These are phyloP conservation scores for Cyberlindnera amylophila DNA, from an alignment of 805 yeast genomes.

Conservation along the genomic window DNA sequence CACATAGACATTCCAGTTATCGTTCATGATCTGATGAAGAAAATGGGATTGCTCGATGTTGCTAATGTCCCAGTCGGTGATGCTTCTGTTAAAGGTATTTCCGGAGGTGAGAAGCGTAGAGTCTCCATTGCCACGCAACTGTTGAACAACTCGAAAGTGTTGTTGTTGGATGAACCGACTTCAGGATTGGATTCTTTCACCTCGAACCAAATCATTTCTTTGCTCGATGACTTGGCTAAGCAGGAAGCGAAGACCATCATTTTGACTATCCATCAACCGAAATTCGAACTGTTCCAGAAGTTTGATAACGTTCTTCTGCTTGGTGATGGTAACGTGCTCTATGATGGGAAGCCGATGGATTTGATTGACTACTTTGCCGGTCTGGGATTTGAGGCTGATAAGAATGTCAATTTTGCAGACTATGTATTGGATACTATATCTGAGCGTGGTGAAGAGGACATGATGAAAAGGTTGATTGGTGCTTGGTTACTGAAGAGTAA, in stretches of 20 bases:
- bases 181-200: constrained; percentile 84
- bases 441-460: constrained; percentile 31
- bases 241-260: constrained; percentile 63
- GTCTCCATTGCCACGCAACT: constrained; percentile 80
- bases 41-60: constrained; percentile 35
- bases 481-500: constrained; percentile 5
- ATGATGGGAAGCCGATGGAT: constrained; percentile 50
- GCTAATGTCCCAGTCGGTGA: constrained; percentile 42
- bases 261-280: constrained; percentile 82
- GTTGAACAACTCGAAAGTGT: constrained; percentile 58
- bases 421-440: constrained; percentile 63
- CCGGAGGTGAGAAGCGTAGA: constrained; percentile 81
- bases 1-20: constrained; percentile 41
- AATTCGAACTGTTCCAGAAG: constrained; percentile 54
- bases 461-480: constrained; percentile 13
- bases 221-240: constrained; percentile 52
- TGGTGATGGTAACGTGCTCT: constrained; percentile 38
- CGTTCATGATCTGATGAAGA: constrained; percentile 63
- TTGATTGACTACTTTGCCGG: constrained; percentile 44
- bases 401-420: constrained; percentile 68
- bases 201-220: constrained; percentile 60
- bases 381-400: constrained; percentile 35
- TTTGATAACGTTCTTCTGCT: constrained; percentile 74
- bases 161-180: constrained; percentile 83
- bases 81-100: constrained; percentile 58